Percentiles rank a stretch among this genome's conserved stretches.
These are phyloP conservation scores for Crithidia expoeki DNA, from an alignment of 208 protist genomes.

Conservation along the genomic window DNA sequence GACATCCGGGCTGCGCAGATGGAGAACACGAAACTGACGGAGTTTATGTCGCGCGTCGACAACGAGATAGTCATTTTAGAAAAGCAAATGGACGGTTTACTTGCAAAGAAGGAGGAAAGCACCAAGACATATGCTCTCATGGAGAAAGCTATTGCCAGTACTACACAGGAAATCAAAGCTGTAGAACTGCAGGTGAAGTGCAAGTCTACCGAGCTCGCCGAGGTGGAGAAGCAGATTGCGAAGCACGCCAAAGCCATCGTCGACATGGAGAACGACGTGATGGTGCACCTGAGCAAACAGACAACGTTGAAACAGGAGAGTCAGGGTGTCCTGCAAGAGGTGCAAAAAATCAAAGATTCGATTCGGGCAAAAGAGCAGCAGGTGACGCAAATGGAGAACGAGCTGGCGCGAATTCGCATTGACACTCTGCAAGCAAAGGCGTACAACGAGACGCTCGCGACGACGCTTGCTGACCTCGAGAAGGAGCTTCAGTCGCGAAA, in stretches of 20 bases:
- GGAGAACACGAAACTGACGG: conserved; percentile 90
- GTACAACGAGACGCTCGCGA: conserved; percentile 92
- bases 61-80: conserved; percentile 92
- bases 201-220: conserved; percentile 63
- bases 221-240: conserved; percentile 84
- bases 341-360: conserved; percentile 89
- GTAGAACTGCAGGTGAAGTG: conserved; percentile 83
- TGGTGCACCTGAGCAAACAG: conserved; percentile 90
- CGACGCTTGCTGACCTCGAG: conserved; percentile 85
- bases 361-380: conserved; percentile 95
- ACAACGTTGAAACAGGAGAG: conserved; percentile 94
- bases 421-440: conserved; percentile 94
- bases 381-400: conserved; percentile 95
- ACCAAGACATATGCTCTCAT: conserved; percentile 78
- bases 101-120: conserved; percentile 76
- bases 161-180: conserved; percentile 77
- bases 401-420: conserved; percentile 94
- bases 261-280: conserved; percentile 89
- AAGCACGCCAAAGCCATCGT: conserved; percentile 84
- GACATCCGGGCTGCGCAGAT: conserved; percentile 85
- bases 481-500: conserved; percentile 92
- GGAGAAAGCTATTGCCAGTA: conserved; percentile 81
- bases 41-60: conserved; percentile 92
- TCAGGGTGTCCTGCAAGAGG: conserved; percentile 85
- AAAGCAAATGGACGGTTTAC: conserved; percentile 85